Percentiles rank a stretch among this genome's conserved stretches.
Evolutionary conservation across 306 rosid species (phyloP).

Genomic region (Inga leiocalycina): DNA sequence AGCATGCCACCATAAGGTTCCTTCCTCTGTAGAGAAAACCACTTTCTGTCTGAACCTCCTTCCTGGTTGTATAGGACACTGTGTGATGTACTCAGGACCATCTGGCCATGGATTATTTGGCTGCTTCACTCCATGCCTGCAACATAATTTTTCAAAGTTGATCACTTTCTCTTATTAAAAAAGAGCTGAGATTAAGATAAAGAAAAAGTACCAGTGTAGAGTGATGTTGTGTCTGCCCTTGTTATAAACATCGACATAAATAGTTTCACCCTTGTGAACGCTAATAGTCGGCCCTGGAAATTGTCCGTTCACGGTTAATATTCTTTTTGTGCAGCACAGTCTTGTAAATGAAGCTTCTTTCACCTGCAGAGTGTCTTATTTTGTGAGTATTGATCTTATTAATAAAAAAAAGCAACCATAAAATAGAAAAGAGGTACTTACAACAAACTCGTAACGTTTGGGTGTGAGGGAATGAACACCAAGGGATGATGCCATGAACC

Average conservation of each 20-base stretch:
- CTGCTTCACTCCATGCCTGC: conserved; percentile 61
- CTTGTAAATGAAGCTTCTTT: conserved; percentile 36
- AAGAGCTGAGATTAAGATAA: background rate
- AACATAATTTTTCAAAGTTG: too few species aligned
- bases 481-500: background rate
- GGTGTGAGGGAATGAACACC: background rate
- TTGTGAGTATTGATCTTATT: background rate
- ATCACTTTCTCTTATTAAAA: background rate
- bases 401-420: background rate
- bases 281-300: conserved; percentile 33
- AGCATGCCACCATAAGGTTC: conserved; percentile 80
- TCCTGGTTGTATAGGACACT: conserved; percentile 59
- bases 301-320: conserved; percentile 42
- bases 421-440: background rate
- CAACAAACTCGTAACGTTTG: background rate
- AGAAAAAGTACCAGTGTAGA: conserved; percentile 48
- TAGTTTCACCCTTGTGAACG: conserved; percentile 31
- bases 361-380: conserved; percentile 9
- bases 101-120: conserved; percentile 61
- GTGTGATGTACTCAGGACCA: conserved; percentile 59
- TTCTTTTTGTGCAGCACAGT: conserved; percentile 33
- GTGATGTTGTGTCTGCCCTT: conserved; percentile 50
- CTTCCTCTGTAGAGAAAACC: conserved; percentile 52
- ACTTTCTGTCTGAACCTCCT: conserved; percentile 44
- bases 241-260: conserved; percentile 42